Conservation (phyloP, 257 asterid genomes). For the Solanum medicagineum region DNA sequence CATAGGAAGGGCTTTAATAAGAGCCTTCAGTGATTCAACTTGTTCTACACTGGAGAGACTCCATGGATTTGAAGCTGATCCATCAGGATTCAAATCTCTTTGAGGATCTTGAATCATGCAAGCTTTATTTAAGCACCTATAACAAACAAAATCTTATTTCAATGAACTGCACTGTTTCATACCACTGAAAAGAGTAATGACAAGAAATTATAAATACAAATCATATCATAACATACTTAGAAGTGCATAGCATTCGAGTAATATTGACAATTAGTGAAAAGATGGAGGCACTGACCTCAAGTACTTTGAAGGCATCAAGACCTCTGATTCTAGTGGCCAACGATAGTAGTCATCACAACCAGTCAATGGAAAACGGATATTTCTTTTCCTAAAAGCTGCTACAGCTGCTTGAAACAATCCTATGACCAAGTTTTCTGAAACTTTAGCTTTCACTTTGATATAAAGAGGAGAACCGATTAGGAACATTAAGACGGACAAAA, state of each 20-base stretch:
- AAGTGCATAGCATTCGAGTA: not conserved
- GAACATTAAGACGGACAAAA: not conserved
- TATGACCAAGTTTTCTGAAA: not conserved
- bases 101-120: conserved; percentile 5
- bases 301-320: not conserved
- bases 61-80: not conserved
- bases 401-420: conserved; percentile 9
- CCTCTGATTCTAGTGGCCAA: not conserved
- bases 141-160: not conserved
- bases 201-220: not conserved
- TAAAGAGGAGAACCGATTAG: conserved; percentile 5
- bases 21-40: conserved; percentile 1
- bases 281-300: not conserved
- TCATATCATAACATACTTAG: not conserved
- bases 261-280: not conserved
- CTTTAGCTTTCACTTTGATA: not conserved
- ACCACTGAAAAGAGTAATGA: not conserved
- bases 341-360: not conserved
- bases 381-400: conserved; percentile 8
- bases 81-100: conserved; percentile 3
- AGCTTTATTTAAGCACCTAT: conserved; percentile 3
- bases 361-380: not conserved
- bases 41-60: conserved; percentile 5
- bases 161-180: too few relatives aligned
- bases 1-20: not conserved